These are phyloP conservation scores for Yamadazyma sp. DNA, from an alignment of 1,139 yeast genomes.

Conservation along the genomic window DNA sequence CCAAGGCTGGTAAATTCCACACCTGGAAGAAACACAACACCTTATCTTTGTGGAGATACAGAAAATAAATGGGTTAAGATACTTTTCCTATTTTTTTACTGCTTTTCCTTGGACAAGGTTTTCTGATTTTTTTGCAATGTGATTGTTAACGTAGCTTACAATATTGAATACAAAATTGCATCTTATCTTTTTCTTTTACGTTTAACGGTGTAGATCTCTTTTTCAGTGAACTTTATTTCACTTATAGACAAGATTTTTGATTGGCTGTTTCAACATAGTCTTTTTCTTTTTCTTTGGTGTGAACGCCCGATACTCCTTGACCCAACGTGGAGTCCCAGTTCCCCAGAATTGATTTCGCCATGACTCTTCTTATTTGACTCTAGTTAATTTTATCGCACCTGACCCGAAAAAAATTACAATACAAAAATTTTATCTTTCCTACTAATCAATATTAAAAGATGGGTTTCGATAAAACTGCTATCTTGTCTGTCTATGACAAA, in stretches of 20 bases:
- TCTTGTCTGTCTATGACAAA: slow-evolving; percentile 94
- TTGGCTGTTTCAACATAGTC: too few relatives aligned
- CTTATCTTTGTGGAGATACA: slow-evolving; percentile 99
- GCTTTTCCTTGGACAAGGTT: background rate
- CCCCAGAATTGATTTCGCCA: slow-evolving; percentile 1
- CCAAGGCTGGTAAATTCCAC: slow-evolving; percentile 98
- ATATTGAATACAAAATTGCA: slow-evolving; percentile 7
- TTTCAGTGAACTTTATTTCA: too few relatives aligned
- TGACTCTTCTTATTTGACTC: slow-evolving; percentile 10
- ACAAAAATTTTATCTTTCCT: slow-evolving; percentile 2
- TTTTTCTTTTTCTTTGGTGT: too few relatives aligned
- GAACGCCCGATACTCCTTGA: too few relatives aligned
- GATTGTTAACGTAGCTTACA: slow-evolving; percentile 4
- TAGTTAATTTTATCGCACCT: slow-evolving; percentile 9
- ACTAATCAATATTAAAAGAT: slow-evolving; percentile 13
- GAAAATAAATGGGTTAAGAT: slow-evolving; percentile 57
- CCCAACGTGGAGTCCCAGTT: background rate
- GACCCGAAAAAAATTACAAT: slow-evolving; percentile 2
- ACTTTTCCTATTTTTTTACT: background rate
- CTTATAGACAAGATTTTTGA: too few relatives aligned
- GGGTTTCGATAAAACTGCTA: slow-evolving; percentile 73
- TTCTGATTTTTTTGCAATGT: background rate
- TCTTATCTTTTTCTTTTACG: too few relatives aligned
- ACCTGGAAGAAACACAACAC: slow-evolving; percentile 99
- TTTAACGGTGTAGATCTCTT: too few relatives aligned